These are phyloP conservation scores for Coemansia aciculifera DNA, from an alignment of 192 early-diverging fungal species.

Conservation along the genomic window DNA sequence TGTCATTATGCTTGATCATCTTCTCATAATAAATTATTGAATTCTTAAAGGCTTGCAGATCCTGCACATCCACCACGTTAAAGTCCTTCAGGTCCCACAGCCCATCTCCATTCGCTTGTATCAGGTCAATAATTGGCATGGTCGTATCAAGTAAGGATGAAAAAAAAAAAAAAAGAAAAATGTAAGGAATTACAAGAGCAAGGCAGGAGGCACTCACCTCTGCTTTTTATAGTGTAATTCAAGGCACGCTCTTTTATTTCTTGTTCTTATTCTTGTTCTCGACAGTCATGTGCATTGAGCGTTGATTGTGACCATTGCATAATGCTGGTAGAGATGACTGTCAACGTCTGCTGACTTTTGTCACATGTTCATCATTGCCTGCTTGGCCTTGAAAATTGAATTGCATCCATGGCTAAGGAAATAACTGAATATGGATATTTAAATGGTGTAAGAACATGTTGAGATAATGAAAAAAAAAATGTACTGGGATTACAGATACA, in stretches of 20 bases:
- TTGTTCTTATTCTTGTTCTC: conserved; percentile 25
- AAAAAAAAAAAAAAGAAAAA: neutral
- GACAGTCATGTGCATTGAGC: conserved; percentile 31
- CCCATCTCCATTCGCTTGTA: neutral
- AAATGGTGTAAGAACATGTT: too few species aligned
- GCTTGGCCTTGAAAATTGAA: too few species aligned
- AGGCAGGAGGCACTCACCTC: neutral
- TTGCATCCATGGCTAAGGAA: too few species aligned
- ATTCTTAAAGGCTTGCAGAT: neutral
- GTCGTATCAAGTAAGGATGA: neutral
- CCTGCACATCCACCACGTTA: neutral
- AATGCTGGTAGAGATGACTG: too few species aligned
- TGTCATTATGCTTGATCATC: neutral
- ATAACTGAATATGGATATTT: too few species aligned
- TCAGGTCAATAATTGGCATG: neutral
- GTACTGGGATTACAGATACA: conserved; percentile 71
- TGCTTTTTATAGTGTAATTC: neutral
- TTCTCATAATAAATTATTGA: neutral
- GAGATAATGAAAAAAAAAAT: too few species aligned
- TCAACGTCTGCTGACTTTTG: too few species aligned
- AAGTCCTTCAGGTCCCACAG: neutral
- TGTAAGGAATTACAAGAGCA: too few species aligned
- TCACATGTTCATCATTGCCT: too few species aligned
- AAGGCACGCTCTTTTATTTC: neutral
- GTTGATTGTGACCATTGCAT: conserved; percentile 20